These are phyloP conservation scores for Corynascus novoguineensis DNA, from an alignment of 495 filamentous ascomycete genomes.

Conservation along the genomic window DNA sequence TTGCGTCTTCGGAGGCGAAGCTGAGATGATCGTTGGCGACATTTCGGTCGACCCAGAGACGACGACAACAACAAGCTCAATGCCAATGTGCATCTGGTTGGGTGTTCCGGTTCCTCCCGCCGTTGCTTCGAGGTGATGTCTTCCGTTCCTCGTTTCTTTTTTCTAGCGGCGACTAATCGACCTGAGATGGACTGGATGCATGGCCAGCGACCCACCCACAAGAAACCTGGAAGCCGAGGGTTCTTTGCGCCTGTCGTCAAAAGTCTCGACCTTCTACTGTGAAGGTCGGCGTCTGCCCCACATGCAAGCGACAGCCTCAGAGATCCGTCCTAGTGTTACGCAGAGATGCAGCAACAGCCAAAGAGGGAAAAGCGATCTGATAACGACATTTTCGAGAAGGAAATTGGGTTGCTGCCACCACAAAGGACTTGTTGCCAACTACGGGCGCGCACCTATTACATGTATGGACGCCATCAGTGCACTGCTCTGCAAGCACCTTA, in stretches of 20 bases:
- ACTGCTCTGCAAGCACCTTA: too few relatives aligned
- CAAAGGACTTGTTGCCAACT: too few relatives aligned
- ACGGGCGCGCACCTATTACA: too few relatives aligned
- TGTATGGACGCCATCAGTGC: too few relatives aligned
- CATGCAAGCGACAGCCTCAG: neutral
- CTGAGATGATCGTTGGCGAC: conserved; percentile 5
- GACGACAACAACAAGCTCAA: neutral
- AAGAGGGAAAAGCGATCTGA: neutral
- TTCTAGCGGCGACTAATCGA: neutral
- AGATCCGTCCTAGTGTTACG: neutral
- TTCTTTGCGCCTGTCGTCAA: too few relatives aligned
- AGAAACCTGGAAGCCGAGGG: neutral
- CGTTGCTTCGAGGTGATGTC: neutral
- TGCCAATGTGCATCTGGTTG: neutral
- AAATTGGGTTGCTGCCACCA: too few relatives aligned
- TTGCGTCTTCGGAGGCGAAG: conserved; percentile 20
- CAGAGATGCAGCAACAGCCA: conserved; percentile 3
- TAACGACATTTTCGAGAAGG: neutral
- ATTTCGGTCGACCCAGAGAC: neutral
- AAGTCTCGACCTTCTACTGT: neutral
- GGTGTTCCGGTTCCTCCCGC: conserved; percentile 7
- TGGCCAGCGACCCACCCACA: conserved; percentile 3
- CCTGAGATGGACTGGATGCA: neutral
- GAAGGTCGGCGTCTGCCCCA: neutral
- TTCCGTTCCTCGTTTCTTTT: neutral